Conservation (phyloP, 2,329 filamentous ascomycete species). For the Penicillium sp. region DNA sequence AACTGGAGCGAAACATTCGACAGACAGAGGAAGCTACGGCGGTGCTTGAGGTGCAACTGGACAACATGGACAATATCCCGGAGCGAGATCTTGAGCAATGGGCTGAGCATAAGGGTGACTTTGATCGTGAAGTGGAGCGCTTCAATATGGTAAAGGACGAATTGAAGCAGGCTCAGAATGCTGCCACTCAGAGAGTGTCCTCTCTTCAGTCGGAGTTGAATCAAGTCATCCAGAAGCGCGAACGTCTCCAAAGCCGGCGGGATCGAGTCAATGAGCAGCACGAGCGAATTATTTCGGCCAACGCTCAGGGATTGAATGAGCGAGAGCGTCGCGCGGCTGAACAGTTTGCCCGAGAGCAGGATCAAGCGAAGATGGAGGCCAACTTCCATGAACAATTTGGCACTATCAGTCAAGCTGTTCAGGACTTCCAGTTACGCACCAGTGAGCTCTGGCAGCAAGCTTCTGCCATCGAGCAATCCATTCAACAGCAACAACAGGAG, state of each 20-base stretch:
- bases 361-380: slow-evolving; percentile 41
- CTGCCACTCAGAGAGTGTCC: slow-evolving; percentile 48
- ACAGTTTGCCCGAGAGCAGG: slow-evolving; percentile 42
- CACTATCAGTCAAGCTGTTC: slow-evolving; percentile 39
- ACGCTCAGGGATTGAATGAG: slow-evolving; percentile 52
- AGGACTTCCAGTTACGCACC: slow-evolving; percentile 41
- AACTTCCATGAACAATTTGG: slow-evolving; percentile 41
- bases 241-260: slow-evolving; percentile 54
- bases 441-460: slow-evolving; percentile 43
- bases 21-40: slow-evolving; percentile 59
- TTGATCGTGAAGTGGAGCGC: slow-evolving; percentile 50
- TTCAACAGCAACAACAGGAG: slow-evolving; percentile 44
- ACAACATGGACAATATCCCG: slow-evolving; percentile 52
- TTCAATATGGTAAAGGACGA: slow-evolving; percentile 49
- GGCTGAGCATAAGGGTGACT: slow-evolving; percentile 48
- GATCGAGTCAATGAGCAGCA: slow-evolving; percentile 57
- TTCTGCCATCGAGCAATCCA: slow-evolving; percentile 39
- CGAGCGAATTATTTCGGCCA: slow-evolving; percentile 54
- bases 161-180: slow-evolving; percentile 46
- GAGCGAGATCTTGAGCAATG: slow-evolving; percentile 52
- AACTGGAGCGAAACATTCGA: slow-evolving; percentile 57
- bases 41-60: slow-evolving; percentile 50
- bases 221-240: slow-evolving; percentile 50
- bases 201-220: slow-evolving; percentile 51
- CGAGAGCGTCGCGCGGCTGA: slow-evolving; percentile 48